Evolutionary conservation across 192 early-diverging fungal species (phyloP).

Genomic region (Spizellomyces sp.): DNA sequence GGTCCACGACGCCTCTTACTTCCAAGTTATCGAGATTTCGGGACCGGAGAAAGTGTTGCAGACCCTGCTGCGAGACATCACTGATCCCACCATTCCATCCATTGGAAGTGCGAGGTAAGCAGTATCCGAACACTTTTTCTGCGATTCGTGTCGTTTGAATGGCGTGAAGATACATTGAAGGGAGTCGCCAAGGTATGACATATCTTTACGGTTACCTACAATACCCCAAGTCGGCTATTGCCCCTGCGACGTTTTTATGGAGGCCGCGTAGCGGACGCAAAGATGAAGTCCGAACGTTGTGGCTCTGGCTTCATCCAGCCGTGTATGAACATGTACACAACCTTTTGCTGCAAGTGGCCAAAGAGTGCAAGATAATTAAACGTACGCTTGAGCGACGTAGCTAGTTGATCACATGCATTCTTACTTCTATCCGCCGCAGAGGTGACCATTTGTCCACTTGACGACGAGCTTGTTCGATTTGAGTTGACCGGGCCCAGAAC

Average conservation of each 20-base stretch:
- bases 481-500: slow-evolving; percentile 87
- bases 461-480: slow-evolving; percentile 66
- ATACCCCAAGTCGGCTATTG: slow-evolving; percentile 67
- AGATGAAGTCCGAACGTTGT: slow-evolving; percentile 7
- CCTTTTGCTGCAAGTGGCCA: neutral
- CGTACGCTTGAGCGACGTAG: neutral
- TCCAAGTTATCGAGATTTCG: slow-evolving; percentile 67
- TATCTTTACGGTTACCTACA: slow-evolving; percentile 52
- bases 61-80: slow-evolving; percentile 51
- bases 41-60: slow-evolving; percentile 57
- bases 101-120: slow-evolving; percentile 29
- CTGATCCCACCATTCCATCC: slow-evolving; percentile 60
- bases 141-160: neutral
- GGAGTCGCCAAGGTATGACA: slow-evolving; percentile 58
- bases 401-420: no score
- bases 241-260: slow-evolving; percentile 59
- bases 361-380: neutral
- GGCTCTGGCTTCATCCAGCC: slow-evolving; percentile 37
- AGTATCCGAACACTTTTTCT: neutral
- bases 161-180: slow-evolving; percentile 57
- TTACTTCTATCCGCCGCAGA: no score
- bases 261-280: neutral
- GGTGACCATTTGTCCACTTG: neutral
- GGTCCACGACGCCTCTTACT: slow-evolving; percentile 86
- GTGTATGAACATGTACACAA: slow-evolving; percentile 8